phyloP scores from a whole-genome alignment of 2,329 filamentous ascomycete species.

The Sporothrix phasma region DNA sequence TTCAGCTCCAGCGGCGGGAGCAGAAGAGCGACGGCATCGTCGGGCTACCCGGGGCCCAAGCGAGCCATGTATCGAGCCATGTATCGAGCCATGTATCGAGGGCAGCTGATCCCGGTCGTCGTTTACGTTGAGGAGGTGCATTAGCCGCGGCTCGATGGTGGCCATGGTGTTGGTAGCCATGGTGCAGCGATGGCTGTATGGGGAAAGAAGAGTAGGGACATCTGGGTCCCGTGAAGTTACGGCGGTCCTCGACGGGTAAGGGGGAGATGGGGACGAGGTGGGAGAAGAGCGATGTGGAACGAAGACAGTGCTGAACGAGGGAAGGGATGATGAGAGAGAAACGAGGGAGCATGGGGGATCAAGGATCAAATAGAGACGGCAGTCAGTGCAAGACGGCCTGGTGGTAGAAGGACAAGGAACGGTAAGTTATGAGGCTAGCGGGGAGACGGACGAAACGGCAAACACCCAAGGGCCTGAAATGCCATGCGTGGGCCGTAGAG shows the following conservation, averaged over 20 bases:
- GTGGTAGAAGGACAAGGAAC: not conserved
- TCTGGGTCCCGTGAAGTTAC: conserved; percentile 24
- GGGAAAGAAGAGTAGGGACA: conserved; percentile 25
- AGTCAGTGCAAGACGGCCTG: not conserved
- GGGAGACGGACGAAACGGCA: not conserved
- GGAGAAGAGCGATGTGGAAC: not conserved
- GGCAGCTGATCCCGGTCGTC: conserved; percentile 31
- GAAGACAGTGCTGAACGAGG: not conserved
- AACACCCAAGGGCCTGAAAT: not conserved
- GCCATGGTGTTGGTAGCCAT: conserved; percentile 55
- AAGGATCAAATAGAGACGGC: not conserved
- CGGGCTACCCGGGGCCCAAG: conserved; percentile 25
- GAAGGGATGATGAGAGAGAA: not conserved
- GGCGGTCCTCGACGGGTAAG: not conserved
- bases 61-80: conserved; percentile 32
- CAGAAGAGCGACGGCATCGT: conserved; percentile 25
- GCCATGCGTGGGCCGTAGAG: not conserved
- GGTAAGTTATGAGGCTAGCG: conserved; percentile 4
- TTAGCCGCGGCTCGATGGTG: conserved; percentile 58
- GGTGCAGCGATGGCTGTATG: conserved; percentile 30
- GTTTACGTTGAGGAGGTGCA: conserved; percentile 49
- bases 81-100: conserved; percentile 32
- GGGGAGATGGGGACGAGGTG: not conserved
- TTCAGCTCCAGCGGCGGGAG: conserved; percentile 45
- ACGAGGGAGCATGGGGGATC: not conserved